Evolutionary conservation across 2,329 filamentous ascomycete species (phyloP).

Genomic region (Aspergillus puulaauensis): DNA sequence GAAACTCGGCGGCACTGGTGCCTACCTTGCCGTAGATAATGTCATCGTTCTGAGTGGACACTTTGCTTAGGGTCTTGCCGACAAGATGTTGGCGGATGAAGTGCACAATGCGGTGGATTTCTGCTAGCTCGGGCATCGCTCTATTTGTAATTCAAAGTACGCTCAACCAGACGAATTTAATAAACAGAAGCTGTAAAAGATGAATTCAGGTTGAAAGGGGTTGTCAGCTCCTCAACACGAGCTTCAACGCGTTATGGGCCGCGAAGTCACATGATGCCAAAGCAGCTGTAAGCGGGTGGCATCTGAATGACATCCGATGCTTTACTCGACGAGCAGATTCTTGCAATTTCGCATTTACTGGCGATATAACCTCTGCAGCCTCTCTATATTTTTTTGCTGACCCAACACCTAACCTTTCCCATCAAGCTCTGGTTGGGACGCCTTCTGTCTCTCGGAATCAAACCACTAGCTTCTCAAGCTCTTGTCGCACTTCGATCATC

Average conservation of each 20-base stretch:
- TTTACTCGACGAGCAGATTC: background rate
- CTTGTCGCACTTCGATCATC: slow-evolving; percentile 1
- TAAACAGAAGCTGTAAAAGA: background rate
- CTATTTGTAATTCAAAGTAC: slow-evolving; percentile 7
- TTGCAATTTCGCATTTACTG: too few relatives aligned
- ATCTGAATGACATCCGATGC: background rate
- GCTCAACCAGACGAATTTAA: background rate
- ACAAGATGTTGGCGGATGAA: slow-evolving; percentile 81
- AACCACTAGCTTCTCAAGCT: background rate
- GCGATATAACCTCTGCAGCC: background rate
- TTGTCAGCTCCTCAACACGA: slow-evolving; percentile 7
- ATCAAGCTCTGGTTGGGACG: background rate
- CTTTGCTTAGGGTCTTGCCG: slow-evolving; percentile 72
- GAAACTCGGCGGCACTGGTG: slow-evolving; percentile 72
- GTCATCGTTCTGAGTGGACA: slow-evolving; percentile 72
- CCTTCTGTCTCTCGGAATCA: background rate
- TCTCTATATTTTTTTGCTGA: background rate
- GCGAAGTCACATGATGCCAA: slow-evolving; percentile 28
- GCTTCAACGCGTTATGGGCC: slow-evolving; percentile 20
- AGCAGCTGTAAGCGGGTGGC: slow-evolving; percentile 10
- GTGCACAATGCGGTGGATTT: slow-evolving; percentile 82
- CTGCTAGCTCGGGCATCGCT: slow-evolving; percentile 50
- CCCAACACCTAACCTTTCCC: background rate
- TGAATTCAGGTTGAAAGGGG: background rate
- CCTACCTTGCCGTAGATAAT: slow-evolving; percentile 91